These are phyloP conservation scores for Gentiana dahurica DNA, from an alignment of 257 asterid species.

Conservation along the genomic window DNA sequence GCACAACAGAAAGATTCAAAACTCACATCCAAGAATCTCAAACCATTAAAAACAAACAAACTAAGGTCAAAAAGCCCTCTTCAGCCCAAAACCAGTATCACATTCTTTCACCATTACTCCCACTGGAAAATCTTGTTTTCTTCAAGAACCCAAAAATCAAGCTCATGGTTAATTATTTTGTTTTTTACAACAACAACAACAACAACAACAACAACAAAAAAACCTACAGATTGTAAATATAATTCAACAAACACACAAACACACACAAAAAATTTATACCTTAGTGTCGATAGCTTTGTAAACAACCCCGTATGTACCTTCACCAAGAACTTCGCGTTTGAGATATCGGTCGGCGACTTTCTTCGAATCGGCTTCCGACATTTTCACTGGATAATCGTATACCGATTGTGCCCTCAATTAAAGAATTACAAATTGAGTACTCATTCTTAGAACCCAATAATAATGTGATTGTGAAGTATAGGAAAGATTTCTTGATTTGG, in stretches of 20 bases:
- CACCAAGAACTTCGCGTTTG: slow-evolving; percentile 76
- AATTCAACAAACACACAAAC: slow-evolving; percentile 10
- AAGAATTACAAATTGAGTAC: background rate
- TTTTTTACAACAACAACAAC: background rate
- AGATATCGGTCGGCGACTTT: slow-evolving; percentile 90
- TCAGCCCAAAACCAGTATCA: background rate
- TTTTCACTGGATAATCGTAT: slow-evolving; percentile 3
- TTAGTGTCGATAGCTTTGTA: slow-evolving; percentile 84
- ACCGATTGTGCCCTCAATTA: background rate
- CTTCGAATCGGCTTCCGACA: slow-evolving; percentile 52
- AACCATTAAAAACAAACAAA: background rate
- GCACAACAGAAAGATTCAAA: slow-evolving; percentile 17
- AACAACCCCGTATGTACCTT: slow-evolving; percentile 92
- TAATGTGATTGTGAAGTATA: background rate
- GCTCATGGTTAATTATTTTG: background rate
- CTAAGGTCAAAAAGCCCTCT: background rate
- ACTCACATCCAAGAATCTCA: background rate
- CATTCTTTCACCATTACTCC: background rate
- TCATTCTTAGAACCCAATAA: slow-evolving; percentile 6
- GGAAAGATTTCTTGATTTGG: slow-evolving; percentile 1
- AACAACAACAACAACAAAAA: background rate
- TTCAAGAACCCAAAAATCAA: no score
- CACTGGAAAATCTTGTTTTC: background rate
- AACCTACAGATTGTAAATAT: background rate
- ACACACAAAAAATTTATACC: slow-evolving; percentile 26